Evolutionary conservation across 1,284 basidiomycete species (phyloP).

Genomic region (Vanrija sp.): DNA sequence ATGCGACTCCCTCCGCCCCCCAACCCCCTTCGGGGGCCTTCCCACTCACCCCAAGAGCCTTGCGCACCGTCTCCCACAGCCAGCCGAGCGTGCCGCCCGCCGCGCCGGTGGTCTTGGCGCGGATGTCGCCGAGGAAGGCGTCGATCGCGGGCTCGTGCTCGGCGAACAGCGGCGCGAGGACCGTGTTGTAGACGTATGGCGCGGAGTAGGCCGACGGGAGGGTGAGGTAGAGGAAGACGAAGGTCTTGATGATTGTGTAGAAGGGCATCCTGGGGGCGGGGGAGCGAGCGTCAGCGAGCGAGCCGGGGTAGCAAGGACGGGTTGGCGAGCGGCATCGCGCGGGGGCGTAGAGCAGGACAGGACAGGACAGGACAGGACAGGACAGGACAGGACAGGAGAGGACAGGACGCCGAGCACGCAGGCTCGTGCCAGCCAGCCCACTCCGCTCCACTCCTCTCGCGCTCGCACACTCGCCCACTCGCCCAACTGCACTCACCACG

Average conservation of each 20-base stretch:
- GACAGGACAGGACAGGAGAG: not conserved
- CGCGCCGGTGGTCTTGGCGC: slow-evolving; percentile 30
- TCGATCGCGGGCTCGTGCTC: slow-evolving; percentile 67
- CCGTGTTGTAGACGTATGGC: slow-evolving; percentile 63
- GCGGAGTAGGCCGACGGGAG: slow-evolving; percentile 67
- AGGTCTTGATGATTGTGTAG: slow-evolving; percentile 68
- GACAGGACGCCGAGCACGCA: not conserved
- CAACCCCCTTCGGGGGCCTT: no score
- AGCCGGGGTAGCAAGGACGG: no score
- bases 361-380: not conserved
- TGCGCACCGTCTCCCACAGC: slow-evolving; percentile 38
- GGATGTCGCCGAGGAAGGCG: slow-evolving; percentile 53
- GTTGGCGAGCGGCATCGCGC: no score
- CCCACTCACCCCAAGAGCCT: slow-evolving; percentile 38
- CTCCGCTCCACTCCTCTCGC: not conserved
- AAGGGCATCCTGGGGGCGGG: slow-evolving; percentile 63
- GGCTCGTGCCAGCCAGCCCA: not conserved
- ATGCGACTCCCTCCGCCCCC: no score
- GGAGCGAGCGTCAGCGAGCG: not conserved
- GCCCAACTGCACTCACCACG: slow-evolving; percentile 57
- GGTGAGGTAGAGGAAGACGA: slow-evolving; percentile 67
- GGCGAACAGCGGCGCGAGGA: slow-evolving; percentile 63
- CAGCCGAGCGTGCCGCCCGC: slow-evolving; percentile 27
- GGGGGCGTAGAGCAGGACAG: not conserved
- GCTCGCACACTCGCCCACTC: no score